These are phyloP conservation scores for Cenchrus americanus DNA, from an alignment of 176 grass and related monocot genomes.

Conservation along the genomic window DNA sequence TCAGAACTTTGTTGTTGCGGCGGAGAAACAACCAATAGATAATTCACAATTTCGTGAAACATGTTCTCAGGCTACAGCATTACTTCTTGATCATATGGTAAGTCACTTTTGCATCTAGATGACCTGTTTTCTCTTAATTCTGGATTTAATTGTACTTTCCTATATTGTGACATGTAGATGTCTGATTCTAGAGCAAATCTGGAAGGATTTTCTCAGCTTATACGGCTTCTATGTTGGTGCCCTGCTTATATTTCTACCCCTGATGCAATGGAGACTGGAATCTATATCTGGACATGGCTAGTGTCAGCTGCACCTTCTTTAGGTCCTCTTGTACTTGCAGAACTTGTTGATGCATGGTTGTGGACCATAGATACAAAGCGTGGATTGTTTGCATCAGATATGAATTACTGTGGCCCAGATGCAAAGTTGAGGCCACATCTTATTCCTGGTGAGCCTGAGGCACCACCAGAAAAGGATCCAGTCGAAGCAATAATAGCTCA, in stretches of 20 bases:
- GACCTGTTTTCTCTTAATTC: constrained; percentile 7
- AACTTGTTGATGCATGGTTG: constrained; percentile 99
- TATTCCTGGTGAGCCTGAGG: constrained; percentile 89
- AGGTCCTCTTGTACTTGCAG: constrained; percentile 88
- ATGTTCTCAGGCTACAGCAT: constrained; percentile 95
- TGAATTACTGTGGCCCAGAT: constrained; percentile 92
- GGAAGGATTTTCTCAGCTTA: constrained; percentile 94
- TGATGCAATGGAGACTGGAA: constrained; percentile 96
- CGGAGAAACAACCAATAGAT: constrained; percentile 89
- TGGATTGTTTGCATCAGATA: constrained; percentile 95
- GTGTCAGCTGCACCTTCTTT: constrained; percentile 92
- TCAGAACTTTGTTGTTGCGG: constrained; percentile 89
- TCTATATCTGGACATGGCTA: constrained; percentile 99
- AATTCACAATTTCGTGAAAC: constrained; percentile 92
- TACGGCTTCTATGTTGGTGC: constrained; percentile 97
- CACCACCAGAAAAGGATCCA: constrained; percentile 84
- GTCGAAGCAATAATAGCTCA: constrained; percentile 95
- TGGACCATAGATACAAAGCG: constrained; percentile 99
- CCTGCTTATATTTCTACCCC: constrained; percentile 98
- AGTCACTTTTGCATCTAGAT: constrained; percentile 33
- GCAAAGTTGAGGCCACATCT: constrained; percentile 98
- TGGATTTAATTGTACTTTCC: constrained; percentile 39
- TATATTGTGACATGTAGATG: constrained; percentile 51
- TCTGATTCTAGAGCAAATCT: constrained; percentile 77
- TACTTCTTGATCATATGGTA: constrained; percentile 97